A percentile compares a stretch with the other conserved stretches of the same genome.
phyloP scores from a whole-genome alignment of 345 rosid genomes.

The Corchorus olitorius region DNA sequence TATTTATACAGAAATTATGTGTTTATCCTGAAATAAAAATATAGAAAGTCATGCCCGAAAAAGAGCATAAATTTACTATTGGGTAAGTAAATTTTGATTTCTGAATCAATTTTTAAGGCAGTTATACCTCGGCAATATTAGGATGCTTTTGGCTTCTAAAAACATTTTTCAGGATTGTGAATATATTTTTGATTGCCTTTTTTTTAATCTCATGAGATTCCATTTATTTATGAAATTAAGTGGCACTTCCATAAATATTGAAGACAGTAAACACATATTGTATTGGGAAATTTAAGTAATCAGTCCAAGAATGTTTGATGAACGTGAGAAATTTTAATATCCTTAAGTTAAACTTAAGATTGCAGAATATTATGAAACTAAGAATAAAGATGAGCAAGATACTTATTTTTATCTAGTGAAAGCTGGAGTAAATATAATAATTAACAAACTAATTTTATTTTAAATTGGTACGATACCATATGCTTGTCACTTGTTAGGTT shows the following conservation, averaged over 20 bases:
- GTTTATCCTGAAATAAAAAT: neutral
- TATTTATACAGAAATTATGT: neutral
- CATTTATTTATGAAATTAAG: neutral
- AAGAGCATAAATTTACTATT: neutral
- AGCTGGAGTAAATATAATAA: neutral
- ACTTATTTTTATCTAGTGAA: neutral
- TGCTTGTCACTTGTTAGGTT: neutral
- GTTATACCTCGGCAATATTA: neutral
- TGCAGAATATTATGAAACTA: neutral
- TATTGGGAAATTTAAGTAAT: neutral
- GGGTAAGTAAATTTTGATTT: neutral
- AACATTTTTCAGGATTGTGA: neutral
- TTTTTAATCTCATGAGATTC: neutral
- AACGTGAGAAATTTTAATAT: neutral
- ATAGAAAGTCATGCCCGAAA: neutral
- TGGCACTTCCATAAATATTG: neutral
- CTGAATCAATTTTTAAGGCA: neutral
- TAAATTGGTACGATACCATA: neutral
- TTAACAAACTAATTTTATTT: neutral
- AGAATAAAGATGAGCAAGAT: neutral
- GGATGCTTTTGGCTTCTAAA: neutral
- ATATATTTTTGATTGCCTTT: neutral
- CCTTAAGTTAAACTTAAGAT: neutral
- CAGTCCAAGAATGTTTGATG: neutral
- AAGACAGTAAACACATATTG: neutral